Conservation (phyloP, 164 flowering plant genomes). For the Dillenia turbinata region DNA sequence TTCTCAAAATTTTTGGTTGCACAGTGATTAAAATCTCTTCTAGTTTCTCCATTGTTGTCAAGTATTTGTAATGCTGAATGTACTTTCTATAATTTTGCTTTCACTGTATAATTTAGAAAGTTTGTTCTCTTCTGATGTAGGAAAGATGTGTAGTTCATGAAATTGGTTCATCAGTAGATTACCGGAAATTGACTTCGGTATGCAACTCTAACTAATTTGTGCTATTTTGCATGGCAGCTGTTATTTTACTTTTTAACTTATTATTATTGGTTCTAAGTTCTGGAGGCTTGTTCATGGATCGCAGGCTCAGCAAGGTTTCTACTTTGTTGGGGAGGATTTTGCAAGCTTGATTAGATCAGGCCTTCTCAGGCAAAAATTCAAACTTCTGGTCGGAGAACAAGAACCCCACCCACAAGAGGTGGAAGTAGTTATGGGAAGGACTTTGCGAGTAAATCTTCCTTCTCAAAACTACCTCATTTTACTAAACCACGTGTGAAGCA, state of each 20-base stretch:
- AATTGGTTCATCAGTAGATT: conserved; percentile 86
- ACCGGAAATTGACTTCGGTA: conserved; percentile 93
- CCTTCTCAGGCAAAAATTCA: conserved; percentile 65
- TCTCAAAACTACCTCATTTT: neutral
- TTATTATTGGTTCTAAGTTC: conserved; percentile 1
- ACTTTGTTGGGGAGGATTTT: conserved; percentile 55
- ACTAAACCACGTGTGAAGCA: neutral
- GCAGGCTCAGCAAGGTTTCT: conserved; percentile 89
- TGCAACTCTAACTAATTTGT: conserved; percentile 1
- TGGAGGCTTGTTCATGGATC: conserved; percentile 12
- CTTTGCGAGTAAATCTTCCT: conserved; percentile 47
- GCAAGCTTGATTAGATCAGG: conserved; percentile 13
- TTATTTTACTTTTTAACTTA: neutral
- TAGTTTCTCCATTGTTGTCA: too few relatives aligned
- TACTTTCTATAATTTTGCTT: neutral
- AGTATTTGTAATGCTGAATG: neutral
- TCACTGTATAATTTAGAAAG: too few relatives aligned
- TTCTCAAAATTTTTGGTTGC: too few relatives aligned
- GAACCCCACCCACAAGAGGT: conserved; percentile 67
- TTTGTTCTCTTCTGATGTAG: conserved; percentile 31
- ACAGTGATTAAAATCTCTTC: too few relatives aligned
- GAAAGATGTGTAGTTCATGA: conserved; percentile 86
- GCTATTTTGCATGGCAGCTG: neutral
- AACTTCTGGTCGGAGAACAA: conserved; percentile 55
- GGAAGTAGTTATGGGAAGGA: conserved; percentile 97